Evolutionary conservation across 345 rosid species (phyloP).

Genomic region (Hirschfeldia incana): DNA sequence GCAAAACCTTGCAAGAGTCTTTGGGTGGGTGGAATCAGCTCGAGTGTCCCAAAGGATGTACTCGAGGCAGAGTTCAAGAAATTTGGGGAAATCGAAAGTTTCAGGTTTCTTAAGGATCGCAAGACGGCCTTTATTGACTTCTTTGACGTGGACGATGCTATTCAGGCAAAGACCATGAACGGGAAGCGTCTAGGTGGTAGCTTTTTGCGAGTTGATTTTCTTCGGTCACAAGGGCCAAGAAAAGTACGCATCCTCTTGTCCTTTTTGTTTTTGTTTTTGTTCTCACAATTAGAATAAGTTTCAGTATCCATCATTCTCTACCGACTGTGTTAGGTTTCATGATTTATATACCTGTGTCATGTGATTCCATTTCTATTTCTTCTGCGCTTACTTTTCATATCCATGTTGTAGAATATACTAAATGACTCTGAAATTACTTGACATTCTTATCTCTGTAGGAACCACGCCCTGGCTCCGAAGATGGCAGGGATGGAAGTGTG

Average conservation of each 20-base stretch:
- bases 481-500: conserved; percentile 49
- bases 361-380: background rate
- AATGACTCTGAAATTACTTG: background rate
- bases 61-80: conserved; percentile 72
- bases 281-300: background rate
- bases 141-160: conserved; percentile 66
- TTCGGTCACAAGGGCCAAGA: conserved; percentile 67
- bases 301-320: background rate
- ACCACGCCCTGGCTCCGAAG: conserved; percentile 51
- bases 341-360: background rate
- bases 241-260: conserved; percentile 57
- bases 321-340: background rate
- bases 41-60: conserved; percentile 57
- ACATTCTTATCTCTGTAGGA: conserved; percentile 55
- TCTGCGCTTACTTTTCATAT: conserved; percentile 8
- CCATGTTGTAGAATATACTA: background rate
- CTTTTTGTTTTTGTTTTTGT: background rate
- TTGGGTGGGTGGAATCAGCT: conserved; percentile 93
- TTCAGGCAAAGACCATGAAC: conserved; percentile 74
- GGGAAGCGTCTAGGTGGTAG: conserved; percentile 80
- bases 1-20: conserved; percentile 77
- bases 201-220: conserved; percentile 83
- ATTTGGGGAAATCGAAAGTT: conserved; percentile 78
- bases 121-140: conserved; percentile 77
- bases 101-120: conserved; percentile 73